Evolutionary conservation across 768 basidiomycete species (phyloP), one percentile per base, ranked within the genome.

Genomic region (Pulveroboletus sp.): DNA sequence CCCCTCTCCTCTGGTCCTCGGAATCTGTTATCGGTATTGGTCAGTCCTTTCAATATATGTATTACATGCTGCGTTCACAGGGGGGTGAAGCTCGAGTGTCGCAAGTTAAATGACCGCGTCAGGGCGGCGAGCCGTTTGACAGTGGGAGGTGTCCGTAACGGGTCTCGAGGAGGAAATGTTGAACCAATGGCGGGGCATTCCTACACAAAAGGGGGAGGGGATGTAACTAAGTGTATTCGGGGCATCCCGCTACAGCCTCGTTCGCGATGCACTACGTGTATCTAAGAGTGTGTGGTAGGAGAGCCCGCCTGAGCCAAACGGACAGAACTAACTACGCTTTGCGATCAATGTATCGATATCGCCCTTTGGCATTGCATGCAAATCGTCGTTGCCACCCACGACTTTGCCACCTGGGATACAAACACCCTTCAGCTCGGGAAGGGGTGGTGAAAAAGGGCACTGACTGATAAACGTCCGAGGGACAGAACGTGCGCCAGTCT

Each of bases 401-500:
- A 7, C 33, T 6, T 38, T n/a, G 2, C 64, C 63, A 24, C 40
- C 64, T 65, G 21, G n/a, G 18, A 49, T 35, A 13, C 24, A 3
- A 33, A 6, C 6, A 37, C 0, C 2, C 8, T 11, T 47, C 10
- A 54, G 32, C 3, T 21, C 21, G 15, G 6, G n/a, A 6, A 36
- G 6, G n/a, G n/a, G 17, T 17, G n/a, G n/a, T 10, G 4, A 31
- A 28, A 8, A 26, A n/a, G 21, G 28, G 45, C 4, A 63, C 75
- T 46, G 52, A 88, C 86, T 77, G 61, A 91, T 76, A 71, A 88
- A 92, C 50, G 88, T 75, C 61, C 82, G 86, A 28, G 89, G 89
- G 6, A 92, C 89, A 10, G 84, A 84, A 18, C 78, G 66, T 57
- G 86, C 89, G 0, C 75, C 75, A 0, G 86, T 86, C 76, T 81